Base-by-base conservation (phyloP, 2,329 filamentous ascomycete genomes). In the Ilyonectria mors-panacis region DNA sequence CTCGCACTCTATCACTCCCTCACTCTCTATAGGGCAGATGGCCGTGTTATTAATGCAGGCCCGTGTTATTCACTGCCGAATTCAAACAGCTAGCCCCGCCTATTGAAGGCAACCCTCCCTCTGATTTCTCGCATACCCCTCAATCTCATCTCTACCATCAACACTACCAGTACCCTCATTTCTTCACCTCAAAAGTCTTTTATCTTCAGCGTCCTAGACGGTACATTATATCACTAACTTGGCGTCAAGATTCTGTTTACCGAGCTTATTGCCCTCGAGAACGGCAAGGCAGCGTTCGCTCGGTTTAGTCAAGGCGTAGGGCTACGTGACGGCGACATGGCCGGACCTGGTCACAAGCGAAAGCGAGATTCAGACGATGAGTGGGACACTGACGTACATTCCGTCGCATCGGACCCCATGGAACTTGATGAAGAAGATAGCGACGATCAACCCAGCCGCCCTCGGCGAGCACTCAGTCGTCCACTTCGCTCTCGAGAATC, bases 251-350 rank as follows among this genome's bases (percentile, higher is more conserved):
- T 82, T 53, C 63, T 75, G 19, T 70, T 77, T 23, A 65, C 74
- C 21, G 66, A 80, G 10, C 75, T 83, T 1, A 56, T 78, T 58
- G 63, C 69, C 5, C 67, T 80, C 12, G 70, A 79, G 37, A 81
- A 80, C 75, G 81, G 80, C 42, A 71, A 69, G 61, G 61, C 59
- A 33, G 77, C 79, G 5, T 67, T 83, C 10, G 58, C 68, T 51
- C 66, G 51, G 6, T 77, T 75, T 50, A 66, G 62, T 35, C 72
- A 73, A 37, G 67, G 66, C 19, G 23, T 47, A 12, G 59, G 26
- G 8, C 45, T 54, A 7, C 57, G 68, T 12, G 66, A 68, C 10
- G 74, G 62, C 50, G 56, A 71, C 37, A 75, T 74, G 66, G 60
- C 67, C n/a, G 33, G 48, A 10, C 21, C 30, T 1, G 33, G 65